These are phyloP conservation scores for Papiliotrema fonsecae DNA, from an alignment of 1,284 basidiomycete genomes.

Conservation along the genomic window DNA sequence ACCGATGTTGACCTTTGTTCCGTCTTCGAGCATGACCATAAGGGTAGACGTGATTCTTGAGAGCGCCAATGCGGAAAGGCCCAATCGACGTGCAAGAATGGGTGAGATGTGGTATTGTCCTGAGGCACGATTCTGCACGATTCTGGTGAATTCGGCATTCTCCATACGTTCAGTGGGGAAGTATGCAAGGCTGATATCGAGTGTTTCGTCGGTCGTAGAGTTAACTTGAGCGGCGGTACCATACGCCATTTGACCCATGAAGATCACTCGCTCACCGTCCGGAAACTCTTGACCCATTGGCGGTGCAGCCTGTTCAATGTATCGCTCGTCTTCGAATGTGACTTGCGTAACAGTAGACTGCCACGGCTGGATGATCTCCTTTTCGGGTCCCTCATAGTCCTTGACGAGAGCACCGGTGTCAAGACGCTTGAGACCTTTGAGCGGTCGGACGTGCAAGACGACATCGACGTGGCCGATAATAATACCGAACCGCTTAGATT, in stretches of 20 bases:
- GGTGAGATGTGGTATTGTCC: slow-evolving; percentile 71
- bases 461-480: slow-evolving; percentile 76
- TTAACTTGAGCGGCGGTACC: slow-evolving; percentile 90
- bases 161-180: slow-evolving; percentile 76
- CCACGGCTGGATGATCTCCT: slow-evolving; percentile 77
- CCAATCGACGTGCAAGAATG: slow-evolving; percentile 64
- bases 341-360: slow-evolving; percentile 77
- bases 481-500: slow-evolving; percentile 86
- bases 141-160: slow-evolving; percentile 66
- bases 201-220: slow-evolving; percentile 59
- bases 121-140: slow-evolving; percentile 58
- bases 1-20: slow-evolving; percentile 81
- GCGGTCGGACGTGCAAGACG: slow-evolving; percentile 72
- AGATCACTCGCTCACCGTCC: slow-evolving; percentile 84
- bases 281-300: slow-evolving; percentile 86
- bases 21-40: slow-evolving; percentile 70
- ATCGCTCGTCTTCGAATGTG: slow-evolving; percentile 81
- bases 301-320: slow-evolving; percentile 67
- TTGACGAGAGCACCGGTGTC: slow-evolving; percentile 89
- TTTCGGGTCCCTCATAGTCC: slow-evolving; percentile 79
- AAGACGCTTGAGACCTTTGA: slow-evolving; percentile 87
- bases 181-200: slow-evolving; percentile 78
- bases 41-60: slow-evolving; percentile 90
- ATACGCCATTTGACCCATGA: slow-evolving; percentile 87
- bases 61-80: slow-evolving; percentile 67